Evolutionary conservation across 352 stramenopile species (phyloP), one percentile per base, ranked within the genome.

Genomic region (Phytophthora litchii): DNA sequence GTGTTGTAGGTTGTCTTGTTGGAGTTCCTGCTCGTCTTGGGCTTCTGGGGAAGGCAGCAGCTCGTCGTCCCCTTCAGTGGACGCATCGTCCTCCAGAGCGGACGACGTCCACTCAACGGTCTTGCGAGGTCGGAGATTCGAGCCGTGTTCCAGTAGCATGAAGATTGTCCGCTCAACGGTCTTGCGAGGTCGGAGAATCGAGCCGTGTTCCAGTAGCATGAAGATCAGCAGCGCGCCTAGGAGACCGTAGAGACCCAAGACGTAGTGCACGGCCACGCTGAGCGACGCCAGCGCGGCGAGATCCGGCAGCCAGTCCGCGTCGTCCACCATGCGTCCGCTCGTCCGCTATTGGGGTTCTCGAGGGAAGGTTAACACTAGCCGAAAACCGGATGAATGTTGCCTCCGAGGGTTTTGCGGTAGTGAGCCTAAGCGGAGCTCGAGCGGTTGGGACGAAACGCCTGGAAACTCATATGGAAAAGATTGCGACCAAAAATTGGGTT

Each of bases 241-340:
- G 17, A 89, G 53, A 1, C 80, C 80, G 50, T 78, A 77, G 8
- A 89, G 32, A 1, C 83, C 83, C 27, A 90, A 51, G 4, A 83
- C 70, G 56, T 83, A 89, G 63, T 91, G 83, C 31, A 89, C 72
- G n/a, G 83, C 69, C 25, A 80, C 80, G 45, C 68, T 86, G 21
- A 85, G 57, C 36, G 64, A 58, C 8, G 80, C 74, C 12, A 92
- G 60, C 17, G 86, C 62, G 43, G 83, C 79, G 16, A 92, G 45
- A 48, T 92, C 83, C 36, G 58, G 52, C 45, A 89, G 76, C 67
- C 77, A 71, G 38, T 82, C 74, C 36, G 53, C 47, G 32, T 70
- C 53, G 49, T 76, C 53, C 50, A 45, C 53, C 67, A 72, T 76
- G 32, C 44, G 51, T 70, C 54, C 60, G 32, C 65, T 29, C 31